A percentile compares a stretch with the other conserved stretches of the same genome.
Evolutionary conservation across 75 land plant species (phyloP).

Genomic region (Pinus taeda): DNA sequence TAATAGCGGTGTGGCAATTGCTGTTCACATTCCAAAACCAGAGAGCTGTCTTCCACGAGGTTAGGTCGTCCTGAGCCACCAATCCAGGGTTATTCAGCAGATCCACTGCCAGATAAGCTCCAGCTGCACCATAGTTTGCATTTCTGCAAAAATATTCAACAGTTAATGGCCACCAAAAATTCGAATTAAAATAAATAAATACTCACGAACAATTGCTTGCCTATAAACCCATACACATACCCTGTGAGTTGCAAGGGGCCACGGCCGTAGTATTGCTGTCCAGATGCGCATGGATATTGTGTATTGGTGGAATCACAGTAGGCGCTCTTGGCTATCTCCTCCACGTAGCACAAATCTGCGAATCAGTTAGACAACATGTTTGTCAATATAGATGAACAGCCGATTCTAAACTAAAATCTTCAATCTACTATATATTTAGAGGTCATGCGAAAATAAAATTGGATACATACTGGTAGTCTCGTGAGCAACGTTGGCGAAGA

Average conservation of each 20-base stretch:
- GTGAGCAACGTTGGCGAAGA: conserved; percentile 26
- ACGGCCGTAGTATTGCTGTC: too few species aligned
- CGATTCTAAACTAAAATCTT: background rate
- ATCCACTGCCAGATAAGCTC: background rate
- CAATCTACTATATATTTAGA: too few species aligned
- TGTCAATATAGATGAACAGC: too few species aligned
- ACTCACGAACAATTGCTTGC: background rate
- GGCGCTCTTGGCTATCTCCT: too few species aligned
- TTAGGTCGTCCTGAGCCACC: background rate
- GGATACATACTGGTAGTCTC: conserved; percentile 10
- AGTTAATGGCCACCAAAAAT: background rate
- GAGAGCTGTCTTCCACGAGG: background rate
- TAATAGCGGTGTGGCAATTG: background rate
- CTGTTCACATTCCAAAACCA: conserved; percentile 1
- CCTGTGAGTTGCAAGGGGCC: too few species aligned
- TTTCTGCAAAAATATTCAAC: background rate
- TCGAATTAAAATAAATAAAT: background rate
- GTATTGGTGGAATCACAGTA: too few species aligned
- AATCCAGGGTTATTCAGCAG: background rate
- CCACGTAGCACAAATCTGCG: too few species aligned
- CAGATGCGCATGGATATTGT: too few species aligned
- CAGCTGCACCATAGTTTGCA: background rate
- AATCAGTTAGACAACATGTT: too few species aligned
- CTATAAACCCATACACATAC: too few species aligned
- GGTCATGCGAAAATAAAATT: too few species aligned